phyloP scores from a whole-genome alignment of 1,284 basidiomycete species.

The Apiotrichum sp. region DNA sequence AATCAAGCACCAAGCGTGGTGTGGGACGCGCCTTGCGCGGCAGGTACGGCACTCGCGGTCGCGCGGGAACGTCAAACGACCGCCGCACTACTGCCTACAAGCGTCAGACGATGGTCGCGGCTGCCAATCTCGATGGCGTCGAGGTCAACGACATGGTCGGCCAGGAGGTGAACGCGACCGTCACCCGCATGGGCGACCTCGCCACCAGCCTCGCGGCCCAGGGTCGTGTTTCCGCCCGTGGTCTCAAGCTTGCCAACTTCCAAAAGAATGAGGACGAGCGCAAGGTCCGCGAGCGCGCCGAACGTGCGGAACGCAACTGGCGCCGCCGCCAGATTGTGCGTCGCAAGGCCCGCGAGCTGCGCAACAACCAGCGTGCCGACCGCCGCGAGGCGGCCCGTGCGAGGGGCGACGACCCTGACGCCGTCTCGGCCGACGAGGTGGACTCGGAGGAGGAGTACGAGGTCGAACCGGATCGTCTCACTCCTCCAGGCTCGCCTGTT shows the following conservation, averaged over 20 bases:
- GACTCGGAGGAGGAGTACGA: constrained; percentile 40
- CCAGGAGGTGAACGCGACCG: constrained; percentile 19
- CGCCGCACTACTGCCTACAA: constrained; percentile 2
- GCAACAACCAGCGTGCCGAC: constrained; percentile 25
- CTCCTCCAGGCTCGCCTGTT: constrained; percentile 30
- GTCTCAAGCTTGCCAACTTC: constrained; percentile 24
- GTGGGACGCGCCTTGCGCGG: background rate
- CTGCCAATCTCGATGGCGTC: constrained; percentile 22
- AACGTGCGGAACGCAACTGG: constrained; percentile 21
- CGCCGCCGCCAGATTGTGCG: constrained; percentile 27
- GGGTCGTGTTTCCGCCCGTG: constrained; percentile 30
- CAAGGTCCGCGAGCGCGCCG: constrained; percentile 15
- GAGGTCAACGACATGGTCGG: constrained; percentile 30
- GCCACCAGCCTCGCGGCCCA: constrained; percentile 24
- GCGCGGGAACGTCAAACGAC: background rate
- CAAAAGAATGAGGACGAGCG: constrained; percentile 9
- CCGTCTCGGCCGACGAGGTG: constrained; percentile 32
- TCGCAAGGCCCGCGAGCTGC: constrained; percentile 25
- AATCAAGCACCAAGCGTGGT: too few species aligned
- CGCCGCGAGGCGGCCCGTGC: constrained; percentile 18
- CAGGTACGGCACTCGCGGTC: constrained; percentile 2
- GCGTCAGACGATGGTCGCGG: background rate
- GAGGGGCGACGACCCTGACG: constrained; percentile 16
- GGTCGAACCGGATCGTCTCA: constrained; percentile 32
- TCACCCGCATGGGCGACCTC: constrained; percentile 24